These are phyloP conservation scores for Trichoderma sp. DNA, from an alignment of 2,329 filamentous ascomycete species.

Conservation along the genomic window DNA sequence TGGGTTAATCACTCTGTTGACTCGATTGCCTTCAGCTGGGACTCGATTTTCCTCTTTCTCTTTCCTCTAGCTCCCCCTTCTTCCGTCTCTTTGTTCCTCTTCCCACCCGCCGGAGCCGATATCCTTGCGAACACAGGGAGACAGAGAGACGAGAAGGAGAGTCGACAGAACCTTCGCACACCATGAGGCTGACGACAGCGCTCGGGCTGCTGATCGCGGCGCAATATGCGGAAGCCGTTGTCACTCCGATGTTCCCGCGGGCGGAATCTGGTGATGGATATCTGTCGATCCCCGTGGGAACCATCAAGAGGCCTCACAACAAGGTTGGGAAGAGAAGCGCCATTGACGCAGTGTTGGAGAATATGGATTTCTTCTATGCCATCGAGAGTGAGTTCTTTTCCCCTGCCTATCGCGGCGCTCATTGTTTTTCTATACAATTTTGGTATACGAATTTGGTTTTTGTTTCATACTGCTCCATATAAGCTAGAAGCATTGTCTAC, in stretches of 20 bases:
- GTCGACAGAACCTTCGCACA: neutral
- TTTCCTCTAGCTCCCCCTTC: neutral
- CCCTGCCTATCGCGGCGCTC: neutral
- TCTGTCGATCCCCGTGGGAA: slow-evolving; percentile 40
- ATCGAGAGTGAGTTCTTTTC: slow-evolving; percentile 34
- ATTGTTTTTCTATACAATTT: neutral
- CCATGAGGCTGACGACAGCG: slow-evolving; percentile 24
- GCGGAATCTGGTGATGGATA: slow-evolving; percentile 39
- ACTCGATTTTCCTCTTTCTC: neutral
- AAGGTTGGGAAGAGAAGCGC: slow-evolving; percentile 31
- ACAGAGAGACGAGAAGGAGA: neutral
- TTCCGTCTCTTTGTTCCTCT: neutral
- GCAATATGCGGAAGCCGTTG: slow-evolving; percentile 10
- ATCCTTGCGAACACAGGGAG: neutral
- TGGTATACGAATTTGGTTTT: neutral
- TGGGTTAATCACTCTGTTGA: neutral
- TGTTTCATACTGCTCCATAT: neutral
- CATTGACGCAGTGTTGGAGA: slow-evolving; percentile 37
- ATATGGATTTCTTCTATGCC: slow-evolving; percentile 43
- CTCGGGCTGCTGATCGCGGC: slow-evolving; percentile 23
- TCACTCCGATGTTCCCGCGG: slow-evolving; percentile 29
- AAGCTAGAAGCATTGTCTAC: neutral
- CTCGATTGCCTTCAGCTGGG: neutral
- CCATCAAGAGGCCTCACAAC: slow-evolving; percentile 31
- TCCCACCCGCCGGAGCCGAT: neutral